Evolutionary conservation across 2,329 filamentous ascomycete genomes (phyloP), one percentile per base, ranked within the genome.

Genomic region (Nigrospora oryzae): DNA sequence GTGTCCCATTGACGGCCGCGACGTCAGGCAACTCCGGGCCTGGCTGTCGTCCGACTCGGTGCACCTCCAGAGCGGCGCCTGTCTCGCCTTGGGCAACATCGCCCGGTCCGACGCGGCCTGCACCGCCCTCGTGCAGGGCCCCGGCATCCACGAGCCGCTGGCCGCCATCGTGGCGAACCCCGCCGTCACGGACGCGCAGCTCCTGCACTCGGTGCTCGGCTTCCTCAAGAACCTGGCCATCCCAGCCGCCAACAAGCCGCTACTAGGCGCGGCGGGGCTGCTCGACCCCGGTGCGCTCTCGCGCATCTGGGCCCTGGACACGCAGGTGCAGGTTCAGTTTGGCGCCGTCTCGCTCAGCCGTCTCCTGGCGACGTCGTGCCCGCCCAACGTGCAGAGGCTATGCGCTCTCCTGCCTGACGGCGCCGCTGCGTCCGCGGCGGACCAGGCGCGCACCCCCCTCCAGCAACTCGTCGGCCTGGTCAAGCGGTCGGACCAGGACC

Each of bases 141-240:
- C 65, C 4, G 66, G 70, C 46, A 54, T 68, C 8, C 68, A 73
- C 51, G 53, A 56, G 10, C 68, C 71, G 0, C 63, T 83, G 2
- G 56, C 72, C 39, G 45, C 56, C 10, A 56, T 77, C 36, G 61
- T 83, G 16, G 56, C 65, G 10, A 59, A 72, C 23, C 53, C 64
- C 0, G 52, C 60, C 16, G 49, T 49, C 5, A 58, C 53, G 8
- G 68, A 74, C 48, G 58, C 69, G 1, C 75, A 81, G 49, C 70
- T 80, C 14, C 64, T 79, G 0, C 79, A 83, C 54, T 69, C 77
- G 1, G 64, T 68, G 2, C 65, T 84, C 15, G 74, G 77, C 8
- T 81, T 82, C 53, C 70, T 83, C 48, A 83, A 81, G 59, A 84
- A 84, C 56, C 71, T 84, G 10, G 75, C 79, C 23, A 77, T 84